Evolutionary conservation across 2,329 filamentous ascomycete genomes (phyloP).

Genomic region (Neofusicoccum ribis): DNA sequence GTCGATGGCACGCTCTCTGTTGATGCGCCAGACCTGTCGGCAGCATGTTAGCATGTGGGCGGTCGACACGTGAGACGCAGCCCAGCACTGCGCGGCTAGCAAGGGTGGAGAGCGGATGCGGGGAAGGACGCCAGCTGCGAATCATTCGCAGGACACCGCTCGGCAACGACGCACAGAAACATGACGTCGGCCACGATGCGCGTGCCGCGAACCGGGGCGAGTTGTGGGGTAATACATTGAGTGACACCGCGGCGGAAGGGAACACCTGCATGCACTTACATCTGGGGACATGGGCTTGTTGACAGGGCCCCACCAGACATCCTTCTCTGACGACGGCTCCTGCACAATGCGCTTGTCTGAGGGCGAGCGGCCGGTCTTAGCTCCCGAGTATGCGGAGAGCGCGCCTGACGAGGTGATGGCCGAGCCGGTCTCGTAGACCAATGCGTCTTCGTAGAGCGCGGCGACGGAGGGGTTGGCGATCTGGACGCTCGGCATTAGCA

Average conservation of each 20-base stretch:
- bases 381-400: constrained; percentile 94
- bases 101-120: constrained; percentile 26
- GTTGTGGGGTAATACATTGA: constrained; percentile 20
- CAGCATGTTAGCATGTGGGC: constrained; percentile 30
- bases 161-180: constrained; percentile 11
- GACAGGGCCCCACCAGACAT: constrained; percentile 98
- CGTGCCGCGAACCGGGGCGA: background rate
- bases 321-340: constrained; percentile 82
- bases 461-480: constrained; percentile 92
- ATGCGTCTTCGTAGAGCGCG: constrained; percentile 96
- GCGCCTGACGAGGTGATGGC: constrained; percentile 96
- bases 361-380: constrained; percentile 96
- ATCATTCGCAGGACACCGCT: constrained; percentile 1
- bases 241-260: constrained; percentile 5
- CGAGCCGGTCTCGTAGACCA: constrained; percentile 95
- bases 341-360: constrained; percentile 97
- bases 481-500: constrained; percentile 36
- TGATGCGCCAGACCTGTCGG: constrained; percentile 94
- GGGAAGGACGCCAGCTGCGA: constrained; percentile 29
- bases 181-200: constrained; percentile 32
- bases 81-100: constrained; percentile 14
- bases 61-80: constrained; percentile 26
- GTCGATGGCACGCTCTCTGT: constrained; percentile 96
- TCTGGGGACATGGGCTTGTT: constrained; percentile 99
- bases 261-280: constrained; percentile 60